Percentiles rank a stretch among this genome's conserved stretches.
These are phyloP conservation scores for Chaetomium fimeti DNA, from an alignment of 495 filamentous ascomycete genomes.

Conservation along the genomic window DNA sequence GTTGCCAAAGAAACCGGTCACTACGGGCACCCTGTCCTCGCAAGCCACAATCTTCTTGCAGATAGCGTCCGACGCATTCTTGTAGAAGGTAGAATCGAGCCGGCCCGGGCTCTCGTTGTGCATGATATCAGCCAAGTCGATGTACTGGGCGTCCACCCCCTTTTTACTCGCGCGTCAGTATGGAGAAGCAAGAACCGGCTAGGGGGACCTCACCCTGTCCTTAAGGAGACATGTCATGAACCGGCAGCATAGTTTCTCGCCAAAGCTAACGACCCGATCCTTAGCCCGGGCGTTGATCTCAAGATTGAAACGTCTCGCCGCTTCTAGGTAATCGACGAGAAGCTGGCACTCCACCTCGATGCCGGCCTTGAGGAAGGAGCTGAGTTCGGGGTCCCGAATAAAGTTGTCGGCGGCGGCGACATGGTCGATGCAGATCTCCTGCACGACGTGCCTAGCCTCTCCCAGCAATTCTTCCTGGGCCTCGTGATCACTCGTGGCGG, in stretches of 20 bases:
- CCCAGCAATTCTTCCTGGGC: constrained; percentile 65
- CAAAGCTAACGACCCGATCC: constrained; percentile 86
- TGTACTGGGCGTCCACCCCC: constrained; percentile 78
- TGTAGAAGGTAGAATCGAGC: constrained; percentile 79
- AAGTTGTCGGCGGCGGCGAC: constrained; percentile 61
- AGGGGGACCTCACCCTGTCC: constrained; percentile 47
- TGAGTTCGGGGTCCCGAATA: constrained; percentile 60
- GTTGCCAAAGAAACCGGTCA: constrained; percentile 87
- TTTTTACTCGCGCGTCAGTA: constrained; percentile 27
- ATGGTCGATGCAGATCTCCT: constrained; percentile 74
- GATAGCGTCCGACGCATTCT: constrained; percentile 61
- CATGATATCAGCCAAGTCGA: constrained; percentile 78
- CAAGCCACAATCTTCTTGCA: constrained; percentile 66
- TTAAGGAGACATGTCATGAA: constrained; percentile 80
- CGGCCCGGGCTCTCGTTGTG: constrained; percentile 59
- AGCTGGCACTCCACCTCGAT: constrained; percentile 71
- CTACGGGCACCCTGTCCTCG: constrained; percentile 67
- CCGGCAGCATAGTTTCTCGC: constrained; percentile 88
- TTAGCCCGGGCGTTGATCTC: constrained; percentile 78
- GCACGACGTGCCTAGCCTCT: constrained; percentile 67
- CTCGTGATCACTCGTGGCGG: constrained; percentile 60
- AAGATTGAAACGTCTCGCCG: constrained; percentile 57
- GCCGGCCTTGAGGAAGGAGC: constrained; percentile 53
- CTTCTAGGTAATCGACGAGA: constrained; percentile 54
- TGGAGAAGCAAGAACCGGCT: neutral